phyloP scores from a whole-genome alignment of 1,284 basidiomycete species.

The Leccinum glutinopallens region DNA sequence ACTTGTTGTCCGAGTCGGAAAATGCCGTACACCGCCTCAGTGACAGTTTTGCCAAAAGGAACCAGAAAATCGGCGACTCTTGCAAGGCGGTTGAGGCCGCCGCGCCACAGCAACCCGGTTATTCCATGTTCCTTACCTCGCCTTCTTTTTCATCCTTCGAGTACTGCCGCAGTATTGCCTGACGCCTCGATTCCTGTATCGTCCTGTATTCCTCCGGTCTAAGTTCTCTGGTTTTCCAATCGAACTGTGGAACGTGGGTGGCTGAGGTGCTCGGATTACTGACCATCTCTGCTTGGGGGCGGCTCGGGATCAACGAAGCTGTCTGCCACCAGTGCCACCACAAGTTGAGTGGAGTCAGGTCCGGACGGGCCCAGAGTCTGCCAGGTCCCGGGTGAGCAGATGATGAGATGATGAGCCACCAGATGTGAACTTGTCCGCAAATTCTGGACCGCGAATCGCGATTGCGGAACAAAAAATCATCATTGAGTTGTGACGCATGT shows the following conservation, averaged over 20 bases:
- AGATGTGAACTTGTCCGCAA: constrained; percentile 26
- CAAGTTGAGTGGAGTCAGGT: constrained; percentile 34
- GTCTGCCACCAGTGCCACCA: constrained; percentile 8
- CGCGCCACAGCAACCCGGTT: neutral
- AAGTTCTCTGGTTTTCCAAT: constrained; percentile 23
- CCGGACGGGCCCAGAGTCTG: constrained; percentile 15
- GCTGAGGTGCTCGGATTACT: constrained; percentile 12
- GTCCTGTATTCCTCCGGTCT: constrained; percentile 26
- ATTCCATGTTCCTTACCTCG: constrained; percentile 16
- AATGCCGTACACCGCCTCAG: constrained; percentile 16
- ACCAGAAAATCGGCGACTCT: constrained; percentile 31
- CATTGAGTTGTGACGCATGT: constrained; percentile 17
- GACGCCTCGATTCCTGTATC: constrained; percentile 32
- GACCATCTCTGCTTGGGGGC: constrained; percentile 3
- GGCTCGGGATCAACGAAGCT: constrained; percentile 2
- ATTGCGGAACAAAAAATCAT: constrained; percentile 17
- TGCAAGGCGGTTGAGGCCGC: constrained; percentile 15
- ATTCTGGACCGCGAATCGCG: constrained; percentile 7
- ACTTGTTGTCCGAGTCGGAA: constrained; percentile 11
- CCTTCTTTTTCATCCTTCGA: constrained; percentile 28
- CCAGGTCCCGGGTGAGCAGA: constrained; percentile 31
- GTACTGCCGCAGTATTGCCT: constrained; percentile 30
- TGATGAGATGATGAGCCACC: constrained; percentile 34
- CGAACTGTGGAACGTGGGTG: constrained; percentile 17
- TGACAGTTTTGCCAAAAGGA: neutral